Evolutionary conservation across 352 stramenopile genomes (phyloP), one percentile per base, ranked within the genome.

Genomic region (Phytophthora citrophthora): DNA sequence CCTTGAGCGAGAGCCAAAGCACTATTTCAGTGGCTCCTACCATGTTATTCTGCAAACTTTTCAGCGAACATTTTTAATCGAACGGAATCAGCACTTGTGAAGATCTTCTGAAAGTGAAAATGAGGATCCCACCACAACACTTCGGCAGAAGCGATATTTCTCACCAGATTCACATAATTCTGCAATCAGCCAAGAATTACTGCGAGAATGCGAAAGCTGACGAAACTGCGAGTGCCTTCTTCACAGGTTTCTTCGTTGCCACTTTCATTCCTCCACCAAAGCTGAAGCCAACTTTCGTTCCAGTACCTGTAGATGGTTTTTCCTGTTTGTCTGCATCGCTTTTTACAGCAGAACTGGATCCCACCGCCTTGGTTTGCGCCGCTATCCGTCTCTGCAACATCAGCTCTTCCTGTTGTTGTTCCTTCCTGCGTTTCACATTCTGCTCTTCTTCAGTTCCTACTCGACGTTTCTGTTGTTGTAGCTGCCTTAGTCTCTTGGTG

Each of bases 401-500:
- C 9, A 67, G 8, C 1, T 64, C 54, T 38, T 82, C 72, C 39
- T 79, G 54, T 26, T 75, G 58, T 43, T 77, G 68, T 41, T 83
- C 68, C 13, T 67, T 83, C n/a, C 61, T 67, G 8, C 70, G 61
- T 54, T 82, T 81, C 4, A 39, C 23, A 20, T n/a, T 34, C 24
- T 76, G 64, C n/a, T 70, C 65, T 24, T 56, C 26, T 18, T 69
- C 23, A 0, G 53, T 41, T 0, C 48, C 40, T 11, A 18, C 32
- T 10, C 61, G 60, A 48, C 61, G 41, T 64, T 81, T 76, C 55
- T 79, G 68, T 29, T 74, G 51, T 15, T 76, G 62, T 54, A 83
- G 44, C 6, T 83, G 67, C 18, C 52, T 58, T 32, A 83, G 43
- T 32, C 83, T 74, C 51, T 89, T 91, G 27, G 69, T 71, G 38